Percentiles rank a stretch among this genome's conserved stretches.
Evolutionary conservation across 768 basidiomycete species (phyloP).

Genomic region (Botryobasidium botryosum): DNA sequence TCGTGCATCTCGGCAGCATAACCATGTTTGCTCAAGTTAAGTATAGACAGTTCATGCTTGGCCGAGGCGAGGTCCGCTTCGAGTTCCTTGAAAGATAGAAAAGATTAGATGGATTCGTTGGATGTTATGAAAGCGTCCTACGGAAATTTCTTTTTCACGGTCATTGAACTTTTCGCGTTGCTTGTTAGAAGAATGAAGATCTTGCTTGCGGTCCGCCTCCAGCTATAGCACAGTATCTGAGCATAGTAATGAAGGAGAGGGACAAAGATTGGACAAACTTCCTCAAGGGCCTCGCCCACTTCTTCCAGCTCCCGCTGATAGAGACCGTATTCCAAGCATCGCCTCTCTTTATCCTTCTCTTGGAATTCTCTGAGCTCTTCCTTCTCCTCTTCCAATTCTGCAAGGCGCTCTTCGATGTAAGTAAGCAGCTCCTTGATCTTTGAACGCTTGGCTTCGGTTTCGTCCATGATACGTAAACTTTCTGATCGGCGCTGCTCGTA

Average conservation of each 20-base stretch:
- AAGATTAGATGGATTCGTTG: neutral
- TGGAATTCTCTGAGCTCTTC: slow-evolving; percentile 95
- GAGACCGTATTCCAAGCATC: slow-evolving; percentile 88
- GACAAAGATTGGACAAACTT: slow-evolving; percentile 31
- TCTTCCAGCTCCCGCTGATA: slow-evolving; percentile 86
- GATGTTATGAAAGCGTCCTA: too few relatives aligned
- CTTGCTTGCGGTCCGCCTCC: slow-evolving; percentile 50
- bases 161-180: slow-evolving; percentile 66
- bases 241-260: neutral
- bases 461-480: slow-evolving; percentile 90
- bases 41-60: slow-evolving; percentile 54
- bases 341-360: slow-evolving; percentile 83
- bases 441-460: slow-evolving; percentile 80
- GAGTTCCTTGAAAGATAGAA: slow-evolving; percentile 34
- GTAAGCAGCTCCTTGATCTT: slow-evolving; percentile 84
- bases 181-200: slow-evolving; percentile 71
- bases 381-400: slow-evolving; percentile 94
- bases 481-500: slow-evolving; percentile 90
- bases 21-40: slow-evolving; percentile 52
- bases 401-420: slow-evolving; percentile 77
- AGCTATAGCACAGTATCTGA: slow-evolving; percentile 17
- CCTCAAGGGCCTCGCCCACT: slow-evolving; percentile 67
- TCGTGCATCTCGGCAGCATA: slow-evolving; percentile 74
- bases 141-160: slow-evolving; percentile 75
- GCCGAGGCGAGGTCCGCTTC: slow-evolving; percentile 55